Evolutionary conservation across 2,329 filamentous ascomycete genomes (phyloP).

Genomic region (Colletotrichum sp.): DNA sequence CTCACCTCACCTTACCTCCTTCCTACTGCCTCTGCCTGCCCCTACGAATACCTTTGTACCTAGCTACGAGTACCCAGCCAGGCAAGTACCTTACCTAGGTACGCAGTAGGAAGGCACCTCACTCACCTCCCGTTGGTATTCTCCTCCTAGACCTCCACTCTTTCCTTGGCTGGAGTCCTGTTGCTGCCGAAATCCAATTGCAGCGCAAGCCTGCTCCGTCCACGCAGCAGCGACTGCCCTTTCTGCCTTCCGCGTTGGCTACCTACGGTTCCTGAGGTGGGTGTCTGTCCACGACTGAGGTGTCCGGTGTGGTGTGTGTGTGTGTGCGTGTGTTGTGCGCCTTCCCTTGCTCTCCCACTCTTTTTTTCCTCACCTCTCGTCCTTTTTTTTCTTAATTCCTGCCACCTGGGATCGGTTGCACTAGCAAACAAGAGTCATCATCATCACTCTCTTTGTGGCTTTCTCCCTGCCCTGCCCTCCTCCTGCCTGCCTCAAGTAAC

Average conservation of each 20-base stretch:
- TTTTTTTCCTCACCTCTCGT: background rate
- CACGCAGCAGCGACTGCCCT: background rate
- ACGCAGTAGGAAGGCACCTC: background rate
- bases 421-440: slow-evolving; percentile 12
- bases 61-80: background rate
- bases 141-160: background rate
- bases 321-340: background rate
- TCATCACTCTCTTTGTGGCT: slow-evolving; percentile 17
- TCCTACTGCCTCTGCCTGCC: background rate
- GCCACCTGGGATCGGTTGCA: slow-evolving; percentile 2
- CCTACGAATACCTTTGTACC: background rate
- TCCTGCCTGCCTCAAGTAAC: background rate
- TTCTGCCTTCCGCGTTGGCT: background rate
- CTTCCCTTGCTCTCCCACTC: background rate
- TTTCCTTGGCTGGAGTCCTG: slow-evolving; percentile 13
- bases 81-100: background rate
- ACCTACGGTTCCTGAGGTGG: background rate
- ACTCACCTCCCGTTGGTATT: slow-evolving; percentile 2
- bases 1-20: background rate
- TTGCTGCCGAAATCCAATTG: slow-evolving; percentile 7
- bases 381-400: background rate
- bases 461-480: background rate
- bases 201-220: background rate
- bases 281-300: background rate
- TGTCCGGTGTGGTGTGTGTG: background rate